Percentiles rank a stretch among this genome's conserved stretches.
Evolutionary conservation across 2,329 filamentous ascomycete genomes (phyloP).

Genomic region (Epicoccum nigrum): DNA sequence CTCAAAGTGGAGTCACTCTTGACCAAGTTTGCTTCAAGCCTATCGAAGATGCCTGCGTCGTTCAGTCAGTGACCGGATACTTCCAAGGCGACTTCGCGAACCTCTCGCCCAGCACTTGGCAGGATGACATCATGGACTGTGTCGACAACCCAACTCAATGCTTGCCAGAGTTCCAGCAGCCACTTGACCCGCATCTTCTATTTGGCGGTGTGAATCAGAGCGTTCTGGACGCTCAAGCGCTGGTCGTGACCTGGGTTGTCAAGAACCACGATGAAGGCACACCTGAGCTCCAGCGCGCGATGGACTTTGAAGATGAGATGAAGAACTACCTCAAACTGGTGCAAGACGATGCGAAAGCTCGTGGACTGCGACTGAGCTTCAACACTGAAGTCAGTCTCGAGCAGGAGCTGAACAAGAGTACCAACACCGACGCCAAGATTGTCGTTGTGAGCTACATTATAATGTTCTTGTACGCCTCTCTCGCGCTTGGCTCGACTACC

Average conservation of each 20-base stretch:
- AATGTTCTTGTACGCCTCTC: constrained; percentile 97
- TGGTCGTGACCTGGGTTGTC: constrained; percentile 94
- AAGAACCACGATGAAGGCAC: constrained; percentile 82
- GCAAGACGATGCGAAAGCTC: constrained; percentile 76
- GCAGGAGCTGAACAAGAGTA: constrained; percentile 95
- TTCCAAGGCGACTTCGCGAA: constrained; percentile 71
- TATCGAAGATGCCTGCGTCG: constrained; percentile 83
- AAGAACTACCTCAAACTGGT: constrained; percentile 76
- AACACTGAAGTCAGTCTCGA: constrained; percentile 94
- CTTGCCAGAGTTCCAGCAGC: constrained; percentile 86
- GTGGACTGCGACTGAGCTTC: constrained; percentile 88
- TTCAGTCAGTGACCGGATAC: constrained; percentile 91
- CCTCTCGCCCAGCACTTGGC: constrained; percentile 72
- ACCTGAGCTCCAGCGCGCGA: constrained; percentile 71
- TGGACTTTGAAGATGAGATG: constrained; percentile 87
- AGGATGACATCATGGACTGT: constrained; percentile 73
- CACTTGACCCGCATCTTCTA: constrained; percentile 82
- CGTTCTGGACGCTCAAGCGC: constrained; percentile 74
- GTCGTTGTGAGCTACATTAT: constrained; percentile 95
- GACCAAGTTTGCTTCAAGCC: constrained; percentile 95
- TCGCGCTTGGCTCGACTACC: constrained; percentile 88
- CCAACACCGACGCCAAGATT: constrained; percentile 97
- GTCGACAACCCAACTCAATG: constrained; percentile 79
- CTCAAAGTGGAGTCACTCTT: constrained; percentile 70
- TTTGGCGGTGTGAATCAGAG: constrained; percentile 77